Percentiles rank a stretch among this genome's conserved stretches.
These are phyloP conservation scores for Krasilnikovozyma curviuscula DNA, from an alignment of 768 basidiomycete species.

Conservation along the genomic window DNA sequence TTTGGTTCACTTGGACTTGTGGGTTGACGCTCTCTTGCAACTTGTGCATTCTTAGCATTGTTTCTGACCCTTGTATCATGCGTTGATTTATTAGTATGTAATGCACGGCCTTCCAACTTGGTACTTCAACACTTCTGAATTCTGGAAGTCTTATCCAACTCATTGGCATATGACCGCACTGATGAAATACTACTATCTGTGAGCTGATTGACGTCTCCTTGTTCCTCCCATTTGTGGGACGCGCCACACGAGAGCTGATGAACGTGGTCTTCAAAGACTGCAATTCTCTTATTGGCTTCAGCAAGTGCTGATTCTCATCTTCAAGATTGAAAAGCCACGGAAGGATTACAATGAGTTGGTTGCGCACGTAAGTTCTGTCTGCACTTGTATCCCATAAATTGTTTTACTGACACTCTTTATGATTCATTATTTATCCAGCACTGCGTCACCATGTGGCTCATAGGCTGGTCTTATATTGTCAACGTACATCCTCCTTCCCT, in stretches of 20 bases:
- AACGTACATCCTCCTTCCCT: slow-evolving; percentile 1
- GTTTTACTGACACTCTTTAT: too few species aligned
- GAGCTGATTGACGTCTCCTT: too few species aligned
- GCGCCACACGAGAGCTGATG: too few species aligned
- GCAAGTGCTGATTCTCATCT: slow-evolving; percentile 65
- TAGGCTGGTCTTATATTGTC: slow-evolving; percentile 26
- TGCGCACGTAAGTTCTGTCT: slow-evolving; percentile 34
- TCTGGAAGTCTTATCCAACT: slow-evolving; percentile 85
- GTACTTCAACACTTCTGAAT: slow-evolving; percentile 48
- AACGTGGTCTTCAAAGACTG: too few species aligned
- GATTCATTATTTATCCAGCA: too few species aligned
- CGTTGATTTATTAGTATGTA: too few species aligned
- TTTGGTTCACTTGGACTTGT: slow-evolving; percentile 63
- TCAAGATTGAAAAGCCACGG: slow-evolving; percentile 80
- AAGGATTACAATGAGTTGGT: slow-evolving; percentile 82
- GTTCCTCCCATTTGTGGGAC: too few species aligned
- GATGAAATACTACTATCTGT: slow-evolving; percentile 77
- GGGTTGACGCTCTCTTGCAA: slow-evolving; percentile 28
- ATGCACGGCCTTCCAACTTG: too few species aligned
- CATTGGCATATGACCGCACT: slow-evolving; percentile 68
- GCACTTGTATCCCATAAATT: too few species aligned
- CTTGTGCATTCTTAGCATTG: too few species aligned
- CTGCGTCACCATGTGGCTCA: slow-evolving; percentile 79
- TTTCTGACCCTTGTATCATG: too few species aligned
- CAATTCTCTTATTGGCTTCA: slow-evolving; percentile 90